Evolutionary conservation across 2,329 filamentous ascomycete genomes (phyloP).

Genomic region (Trichoderma simmonsii): DNA sequence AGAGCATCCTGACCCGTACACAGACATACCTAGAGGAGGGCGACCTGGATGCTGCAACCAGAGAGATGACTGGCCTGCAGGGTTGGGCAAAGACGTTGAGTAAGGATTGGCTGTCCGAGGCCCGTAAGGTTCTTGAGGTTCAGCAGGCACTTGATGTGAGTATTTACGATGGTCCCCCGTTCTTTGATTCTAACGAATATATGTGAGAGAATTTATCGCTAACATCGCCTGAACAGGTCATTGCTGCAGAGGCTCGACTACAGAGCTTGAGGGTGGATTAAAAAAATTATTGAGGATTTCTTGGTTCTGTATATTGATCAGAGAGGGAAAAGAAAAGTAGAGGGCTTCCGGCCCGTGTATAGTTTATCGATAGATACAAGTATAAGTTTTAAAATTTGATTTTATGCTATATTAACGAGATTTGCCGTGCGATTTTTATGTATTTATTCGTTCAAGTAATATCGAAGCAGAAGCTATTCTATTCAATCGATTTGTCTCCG

Average conservation of each 20-base stretch:
- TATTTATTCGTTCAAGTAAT: too few relatives aligned
- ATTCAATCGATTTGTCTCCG: too few relatives aligned
- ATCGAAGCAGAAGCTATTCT: too few relatives aligned
- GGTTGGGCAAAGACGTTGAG: constrained; percentile 96
- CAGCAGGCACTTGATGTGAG: constrained; percentile 93
- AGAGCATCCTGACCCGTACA: constrained; percentile 86
- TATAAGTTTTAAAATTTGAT: not conserved
- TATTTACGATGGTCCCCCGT: not conserved
- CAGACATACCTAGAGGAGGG: constrained; percentile 92
- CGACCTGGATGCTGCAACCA: constrained; percentile 82
- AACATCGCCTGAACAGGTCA: constrained; percentile 58
- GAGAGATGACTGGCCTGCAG: constrained; percentile 89
- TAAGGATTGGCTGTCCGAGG: constrained; percentile 89
- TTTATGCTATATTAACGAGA: not conserved
- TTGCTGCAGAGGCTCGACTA: constrained; percentile 83
- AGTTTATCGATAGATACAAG: constrained; percentile 34
- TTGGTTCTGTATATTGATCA: constrained; percentile 38
- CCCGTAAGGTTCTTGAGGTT: constrained; percentile 88
- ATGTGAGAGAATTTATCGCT: constrained; percentile 19
- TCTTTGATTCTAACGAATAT: not conserved
- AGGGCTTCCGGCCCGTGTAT: constrained; percentile 33
- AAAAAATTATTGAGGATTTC: constrained; percentile 23
- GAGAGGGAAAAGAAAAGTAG: constrained; percentile 25
- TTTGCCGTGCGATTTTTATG: not conserved
- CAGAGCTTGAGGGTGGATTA: constrained; percentile 84